Percentiles rank a stretch among this genome's conserved stretches.
Evolutionary conservation across 2,329 filamentous ascomycete species (phyloP).

Genomic region (Curvularia sp.): DNA sequence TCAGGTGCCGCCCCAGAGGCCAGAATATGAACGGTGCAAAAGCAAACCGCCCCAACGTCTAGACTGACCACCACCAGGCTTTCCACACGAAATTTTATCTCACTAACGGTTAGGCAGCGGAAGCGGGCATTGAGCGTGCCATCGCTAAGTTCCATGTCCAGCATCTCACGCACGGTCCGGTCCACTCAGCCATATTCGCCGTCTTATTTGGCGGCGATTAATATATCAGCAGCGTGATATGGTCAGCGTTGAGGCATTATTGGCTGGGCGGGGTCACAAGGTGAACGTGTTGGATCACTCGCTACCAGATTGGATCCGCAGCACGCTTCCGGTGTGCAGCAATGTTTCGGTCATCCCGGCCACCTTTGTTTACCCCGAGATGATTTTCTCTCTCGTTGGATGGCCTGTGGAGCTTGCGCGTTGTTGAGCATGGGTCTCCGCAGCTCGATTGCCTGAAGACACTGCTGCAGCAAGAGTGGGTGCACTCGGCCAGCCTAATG

Average conservation of each 20-base stretch:
- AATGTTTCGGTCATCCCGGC: conserved; percentile 14
- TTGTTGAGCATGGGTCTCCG: conserved; percentile 1
- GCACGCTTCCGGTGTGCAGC: conserved; percentile 4
- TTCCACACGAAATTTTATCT: conserved; percentile 2
- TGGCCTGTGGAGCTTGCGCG: neutral
- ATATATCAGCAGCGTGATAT: conserved; percentile 15
- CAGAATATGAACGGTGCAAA: neutral
- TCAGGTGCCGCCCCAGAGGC: neutral
- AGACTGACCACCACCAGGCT: neutral
- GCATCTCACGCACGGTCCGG: conserved; percentile 10
- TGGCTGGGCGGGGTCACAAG: conserved; percentile 8
- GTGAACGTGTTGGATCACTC: conserved; percentile 13
- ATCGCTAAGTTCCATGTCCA: conserved; percentile 7
- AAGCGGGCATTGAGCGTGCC: conserved; percentile 12
- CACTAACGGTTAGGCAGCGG: neutral
- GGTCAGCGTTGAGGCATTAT: conserved; percentile 14
- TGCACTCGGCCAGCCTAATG: neutral
- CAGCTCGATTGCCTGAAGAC: conserved; percentile 1
- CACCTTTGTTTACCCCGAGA: conserved; percentile 1
- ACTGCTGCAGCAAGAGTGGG: neutral
- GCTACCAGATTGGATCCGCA: conserved; percentile 16
- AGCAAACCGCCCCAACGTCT: conserved; percentile 1
- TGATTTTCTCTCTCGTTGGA: neutral
- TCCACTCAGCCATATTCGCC: conserved; percentile 8
- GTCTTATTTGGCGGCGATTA: conserved; percentile 15